Evolutionary conservation across 202 grass and related monocot genomes (phyloP).

Genomic region (Zoysia matrella): DNA sequence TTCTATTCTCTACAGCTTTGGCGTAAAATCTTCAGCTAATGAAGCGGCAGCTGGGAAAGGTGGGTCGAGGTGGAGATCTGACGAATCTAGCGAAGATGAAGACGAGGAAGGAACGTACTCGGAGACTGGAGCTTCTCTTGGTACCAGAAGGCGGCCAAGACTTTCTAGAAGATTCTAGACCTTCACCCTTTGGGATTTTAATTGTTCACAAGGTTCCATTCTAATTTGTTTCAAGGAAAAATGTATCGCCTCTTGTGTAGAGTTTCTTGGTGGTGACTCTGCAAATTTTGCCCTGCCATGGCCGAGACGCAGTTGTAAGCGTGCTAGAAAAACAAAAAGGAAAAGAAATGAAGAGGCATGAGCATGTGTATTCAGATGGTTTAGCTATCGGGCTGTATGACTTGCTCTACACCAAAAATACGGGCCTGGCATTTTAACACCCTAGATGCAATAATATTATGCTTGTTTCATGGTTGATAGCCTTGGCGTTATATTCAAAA

Average conservation of each 20-base stretch:
- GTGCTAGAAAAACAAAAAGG: too few species aligned
- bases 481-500: neutral
- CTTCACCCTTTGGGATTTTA: neutral
- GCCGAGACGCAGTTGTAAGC: conserved; percentile 13
- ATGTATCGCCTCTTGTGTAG: neutral
- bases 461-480: neutral
- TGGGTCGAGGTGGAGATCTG: conserved; percentile 78
- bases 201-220: neutral
- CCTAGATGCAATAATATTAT: neutral
- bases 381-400: neutral
- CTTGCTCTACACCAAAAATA: neutral
- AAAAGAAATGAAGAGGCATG: neutral
- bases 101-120: conserved; percentile 36
- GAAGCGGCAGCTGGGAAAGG: too few species aligned
- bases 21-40: too few species aligned
- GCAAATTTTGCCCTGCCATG: conserved; percentile 1
- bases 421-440: neutral
- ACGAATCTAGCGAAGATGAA: conserved; percentile 78
- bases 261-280: conserved; percentile 1
- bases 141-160: too few species aligned
- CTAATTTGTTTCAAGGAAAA: conserved; percentile 12
- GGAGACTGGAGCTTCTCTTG: conserved; percentile 47
- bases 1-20: conserved; percentile 41
- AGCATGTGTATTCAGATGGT: neutral
- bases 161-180: too few species aligned